Evolutionary conservation across 176 grass and related monocot species (phyloP).

Genomic region (Carex cristatella): DNA sequence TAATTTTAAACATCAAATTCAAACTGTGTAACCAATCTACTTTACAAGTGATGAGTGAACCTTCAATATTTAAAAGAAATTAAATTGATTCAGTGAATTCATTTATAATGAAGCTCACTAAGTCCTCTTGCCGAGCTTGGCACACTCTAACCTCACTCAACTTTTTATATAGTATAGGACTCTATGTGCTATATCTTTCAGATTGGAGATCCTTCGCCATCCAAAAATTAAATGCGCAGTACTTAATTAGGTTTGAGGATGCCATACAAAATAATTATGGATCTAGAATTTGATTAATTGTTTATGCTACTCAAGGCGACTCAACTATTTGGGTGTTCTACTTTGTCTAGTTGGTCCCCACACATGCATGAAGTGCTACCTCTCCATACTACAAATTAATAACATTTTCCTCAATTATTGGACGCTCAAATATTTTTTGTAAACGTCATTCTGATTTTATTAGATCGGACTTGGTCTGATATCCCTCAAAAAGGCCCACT

Average conservation of each 20-base stretch:
- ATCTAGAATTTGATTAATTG: not conserved
- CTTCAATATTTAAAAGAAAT: too few species aligned
- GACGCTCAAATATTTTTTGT: not conserved
- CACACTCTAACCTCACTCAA: too few species aligned
- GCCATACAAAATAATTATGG: not conserved
- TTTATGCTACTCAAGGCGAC: not conserved
- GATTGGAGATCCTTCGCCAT: not conserved
- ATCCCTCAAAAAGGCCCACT: not conserved
- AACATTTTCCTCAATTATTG: not conserved
- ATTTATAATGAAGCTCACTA: too few species aligned
- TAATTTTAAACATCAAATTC: too few species aligned
- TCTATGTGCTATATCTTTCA: not conserved
- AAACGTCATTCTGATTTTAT: not conserved
- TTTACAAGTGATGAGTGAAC: too few species aligned
- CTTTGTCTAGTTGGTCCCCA: not conserved
- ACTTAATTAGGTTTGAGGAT: not conserved
- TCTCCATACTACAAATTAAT: not conserved
- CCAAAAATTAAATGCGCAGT: not conserved
- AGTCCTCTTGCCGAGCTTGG: too few species aligned
- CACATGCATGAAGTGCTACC: not conserved
- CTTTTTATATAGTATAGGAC: not conserved
- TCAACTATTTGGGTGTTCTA: not conserved
- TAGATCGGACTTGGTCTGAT: not conserved
- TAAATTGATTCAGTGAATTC: too few species aligned
- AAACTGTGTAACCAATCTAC: too few species aligned